Conservation (phyloP, 2,329 filamentous ascomycete species). For the Venturia carpophila region DNA sequence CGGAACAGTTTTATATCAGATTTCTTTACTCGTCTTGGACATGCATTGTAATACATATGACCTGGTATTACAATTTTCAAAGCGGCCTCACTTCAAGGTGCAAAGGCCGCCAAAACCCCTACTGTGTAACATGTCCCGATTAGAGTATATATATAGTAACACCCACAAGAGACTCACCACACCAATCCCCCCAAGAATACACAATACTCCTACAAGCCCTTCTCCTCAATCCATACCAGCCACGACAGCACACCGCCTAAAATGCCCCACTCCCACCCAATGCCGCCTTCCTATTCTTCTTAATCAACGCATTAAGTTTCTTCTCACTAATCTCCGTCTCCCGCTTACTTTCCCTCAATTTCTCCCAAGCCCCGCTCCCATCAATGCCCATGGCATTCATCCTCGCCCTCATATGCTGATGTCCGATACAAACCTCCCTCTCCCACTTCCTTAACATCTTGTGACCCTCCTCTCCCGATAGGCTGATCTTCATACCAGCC, state of each 20-base stretch:
- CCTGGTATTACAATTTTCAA: too few species aligned
- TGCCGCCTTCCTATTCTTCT: slow-evolving; percentile 51
- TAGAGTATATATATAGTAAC: too few species aligned
- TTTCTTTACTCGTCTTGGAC: too few species aligned
- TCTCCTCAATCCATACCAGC: too few species aligned
- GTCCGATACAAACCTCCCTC: slow-evolving; percentile 8
- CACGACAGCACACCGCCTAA: neutral
- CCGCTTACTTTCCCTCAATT: slow-evolving; percentile 39
- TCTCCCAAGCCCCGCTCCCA: slow-evolving; percentile 52
- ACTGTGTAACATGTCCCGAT: too few species aligned
- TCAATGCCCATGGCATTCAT: slow-evolving; percentile 47
- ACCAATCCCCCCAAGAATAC: too few species aligned
- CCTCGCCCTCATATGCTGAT: slow-evolving; percentile 20
- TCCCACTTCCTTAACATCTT: slow-evolving; percentile 2
- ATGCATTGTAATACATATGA: too few species aligned
- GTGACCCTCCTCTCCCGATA: neutral
- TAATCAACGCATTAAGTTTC: slow-evolving; percentile 51
- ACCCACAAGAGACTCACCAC: too few species aligned
- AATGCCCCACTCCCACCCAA: slow-evolving; percentile 6
- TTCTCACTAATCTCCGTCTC: slow-evolving; percentile 58
- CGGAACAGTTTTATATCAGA: too few species aligned
- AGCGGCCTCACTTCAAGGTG: too few species aligned
- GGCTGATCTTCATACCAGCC: neutral
- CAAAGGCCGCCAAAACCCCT: too few species aligned
- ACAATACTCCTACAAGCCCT: too few species aligned